Evolutionary conservation across 768 basidiomycete species (phyloP), one percentile per base, ranked within the genome.

Genomic region (Kwoniella sp.): DNA sequence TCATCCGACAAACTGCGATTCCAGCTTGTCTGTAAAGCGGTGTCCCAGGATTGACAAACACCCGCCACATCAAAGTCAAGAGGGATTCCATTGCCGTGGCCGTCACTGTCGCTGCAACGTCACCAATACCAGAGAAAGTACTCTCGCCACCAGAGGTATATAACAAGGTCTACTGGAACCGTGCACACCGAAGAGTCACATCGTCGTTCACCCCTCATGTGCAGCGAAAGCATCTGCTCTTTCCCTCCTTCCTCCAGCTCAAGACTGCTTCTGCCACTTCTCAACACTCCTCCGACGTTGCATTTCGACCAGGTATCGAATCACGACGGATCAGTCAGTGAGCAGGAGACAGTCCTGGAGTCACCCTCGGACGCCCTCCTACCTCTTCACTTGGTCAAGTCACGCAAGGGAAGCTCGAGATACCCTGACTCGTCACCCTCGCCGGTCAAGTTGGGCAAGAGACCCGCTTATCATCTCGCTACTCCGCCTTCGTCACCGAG

Each of bases 331-430:
- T 58, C 57, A 30, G 45, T 59, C 47, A 65, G 63, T 34, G 63
- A 65, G 37, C 63, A 65, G 51, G 63, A 65, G 52, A 65, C 63
- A 25, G 41, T 65, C 7, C 51, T 65, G 51, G 63, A 65, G 55
- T 65, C 63, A 34, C 63, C 63, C 50, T 58, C 58, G 13, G 57
- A 65, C 51, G 13, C 55, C 30, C 47, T 47, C 17, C 17, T 50
- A 26, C 52, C 61, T 30, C 61, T 47, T 48, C 53, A 17, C 15
- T 9, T 45, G 3, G 15, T 45, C 41, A 28, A 29, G 4, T 26
- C n/a, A 53, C 22, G 41, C 53, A 54, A n/a, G 28, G 26, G 4
- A 5, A 57, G 22, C 29, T 22, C 20, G 3, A 22, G 13, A 30
- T 8, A 29, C 25, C 17, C 30, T n/a, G 20, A 9, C 34, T 55